Conservation (phyloP, 306 rosid genomes). For the Glycyrrhiza uralensis region DNA sequence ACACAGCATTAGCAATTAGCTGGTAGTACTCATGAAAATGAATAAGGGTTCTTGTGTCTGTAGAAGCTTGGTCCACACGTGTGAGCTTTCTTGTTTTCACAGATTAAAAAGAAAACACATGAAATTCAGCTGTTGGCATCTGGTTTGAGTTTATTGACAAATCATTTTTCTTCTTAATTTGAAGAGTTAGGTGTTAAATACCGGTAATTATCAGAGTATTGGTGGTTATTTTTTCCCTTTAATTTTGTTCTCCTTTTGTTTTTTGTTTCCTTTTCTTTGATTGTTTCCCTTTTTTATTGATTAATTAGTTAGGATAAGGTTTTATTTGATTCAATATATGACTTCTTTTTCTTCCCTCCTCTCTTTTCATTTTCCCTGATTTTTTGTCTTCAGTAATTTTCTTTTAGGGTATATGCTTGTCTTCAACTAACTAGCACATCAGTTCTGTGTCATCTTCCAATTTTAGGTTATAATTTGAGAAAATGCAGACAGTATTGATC, state of each 20-base stretch:
- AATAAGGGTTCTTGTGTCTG: background rate
- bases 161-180: background rate
- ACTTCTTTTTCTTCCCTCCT: background rate
- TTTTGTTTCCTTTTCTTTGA: conserved; percentile 1
- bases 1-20: background rate
- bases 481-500: conserved; percentile 9
- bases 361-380: background rate
- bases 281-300: conserved; percentile 5
- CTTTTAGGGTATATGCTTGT: background rate
- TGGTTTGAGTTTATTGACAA: background rate
- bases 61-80: background rate
- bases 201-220: background rate
- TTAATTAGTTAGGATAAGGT: background rate
- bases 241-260: too few relatives aligned
- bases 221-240: background rate
- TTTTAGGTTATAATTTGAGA: conserved; percentile 22
- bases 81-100: background rate
- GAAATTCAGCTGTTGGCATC: background rate
- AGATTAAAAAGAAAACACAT: background rate
- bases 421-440: background rate
- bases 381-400: background rate
- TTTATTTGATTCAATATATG: background rate
- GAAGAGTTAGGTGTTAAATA: background rate
- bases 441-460: background rate
- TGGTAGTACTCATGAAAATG: background rate